Evolutionary conservation across 148 eudicot genomes (phyloP), one percentile per base, ranked within the genome.

Genomic region (Diospyros lotus): DNA sequence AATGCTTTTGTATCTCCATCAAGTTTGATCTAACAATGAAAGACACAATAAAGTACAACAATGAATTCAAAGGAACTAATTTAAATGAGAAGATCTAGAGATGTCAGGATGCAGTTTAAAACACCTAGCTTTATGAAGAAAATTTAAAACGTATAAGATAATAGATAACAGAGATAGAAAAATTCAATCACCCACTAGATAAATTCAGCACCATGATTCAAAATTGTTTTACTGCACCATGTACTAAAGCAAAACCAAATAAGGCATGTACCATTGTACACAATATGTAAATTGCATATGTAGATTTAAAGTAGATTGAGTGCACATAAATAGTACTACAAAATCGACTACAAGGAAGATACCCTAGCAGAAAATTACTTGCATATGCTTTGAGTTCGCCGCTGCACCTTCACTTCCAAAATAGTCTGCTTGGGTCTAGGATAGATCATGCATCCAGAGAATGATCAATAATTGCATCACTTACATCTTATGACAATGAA

Each of bases 341-440:
- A 50, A 6, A 59, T 18, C 14, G 17, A 69, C 10, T 52, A 58
- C 38, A 55, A 5, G 3, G 42, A 77, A 39, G 56, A 43, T 17
- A 17, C 43, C 41, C 38, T 46, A 78, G 63, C 56, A 69, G 40
- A 56, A 40, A 38, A 60, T 84, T 88, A 91, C 97, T 77, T 82
- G 61, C 6, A 55, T 75, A 75, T 84, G 82, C 79, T 90, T 95
- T 68, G 93, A 81, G 77, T 82, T 90, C 63, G 94, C 90, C 80
- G 82, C 88, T 75, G 84, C 94, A 72, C 97, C 99, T 82, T 93
- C 97, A 78, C 90, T 80, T 95, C 99, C 84, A 95, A 78, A 73
- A 95, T 78, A 13, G 96, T 95, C 85, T 95, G 97, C 90, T 93
- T 95, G 17, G 99, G 97, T 79, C 99, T 95, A 71, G 54, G 46